Base-by-base conservation (phyloP, 129 eudicot species). In the Deinandra increscens region DNA sequence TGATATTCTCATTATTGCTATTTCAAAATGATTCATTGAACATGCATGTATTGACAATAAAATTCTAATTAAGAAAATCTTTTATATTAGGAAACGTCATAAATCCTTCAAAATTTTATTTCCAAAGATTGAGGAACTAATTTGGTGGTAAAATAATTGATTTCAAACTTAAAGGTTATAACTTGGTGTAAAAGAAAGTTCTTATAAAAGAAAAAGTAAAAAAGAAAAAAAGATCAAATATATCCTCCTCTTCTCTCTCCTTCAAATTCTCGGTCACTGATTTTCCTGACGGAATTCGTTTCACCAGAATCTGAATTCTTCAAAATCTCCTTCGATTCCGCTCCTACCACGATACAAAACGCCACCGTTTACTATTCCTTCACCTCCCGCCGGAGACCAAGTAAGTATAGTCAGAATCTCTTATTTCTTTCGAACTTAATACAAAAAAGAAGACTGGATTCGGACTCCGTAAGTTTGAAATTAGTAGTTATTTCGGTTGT, bases 181-280 rank as follows among this genome's bases (percentile, higher is more conserved):
- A n/a, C n/a, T n/a, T n/a, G n/a, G n/a, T n/a, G 3, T 23, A 66
- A 66, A 51, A n/a, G n/a, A n/a, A n/a, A n/a, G n/a, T n/a, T 19
- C 39, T 4, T 9, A 26, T 29, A 10, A 45, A 45, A 26, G 4
- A 17, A 70, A 54, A 70, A 70, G 38, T 7, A 61, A 33, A 38
- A 60, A 13, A 5, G 20, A 17, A 45, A 15, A 17, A 39, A 41
- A 39, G 6, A 17, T 9, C 31, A 26, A 26, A 19, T 10, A 67
- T 26, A 67, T 55, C 42, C 53, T 76, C 70, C 69, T 23, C 64
- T 1, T 51, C 53, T 64, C 58, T 48, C 64, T 76, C 75, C 70
- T 67, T 45, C 80, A 68, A 68, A 58, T 68, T 38, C 69, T 50
- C 56, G 60, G 71, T 76, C 81, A 69, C 49, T 63, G 19, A 69